These are phyloP conservation scores for Paspalum notatum DNA, from an alignment of 176 grass and related monocot species.

Conservation along the genomic window DNA sequence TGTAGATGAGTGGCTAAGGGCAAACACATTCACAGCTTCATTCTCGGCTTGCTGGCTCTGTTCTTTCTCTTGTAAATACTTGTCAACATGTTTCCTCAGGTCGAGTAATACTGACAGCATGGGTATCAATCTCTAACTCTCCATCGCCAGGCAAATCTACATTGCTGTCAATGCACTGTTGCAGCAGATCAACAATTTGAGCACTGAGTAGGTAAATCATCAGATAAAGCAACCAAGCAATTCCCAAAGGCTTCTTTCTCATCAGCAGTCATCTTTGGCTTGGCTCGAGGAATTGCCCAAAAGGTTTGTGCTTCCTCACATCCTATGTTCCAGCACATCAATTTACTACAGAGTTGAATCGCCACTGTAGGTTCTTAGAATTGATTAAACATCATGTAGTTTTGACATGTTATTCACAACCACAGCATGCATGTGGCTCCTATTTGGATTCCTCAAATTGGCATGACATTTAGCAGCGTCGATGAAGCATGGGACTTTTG, in stretches of 20 bases:
- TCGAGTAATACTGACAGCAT: constrained; percentile 72
- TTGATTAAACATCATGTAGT: too few relatives aligned
- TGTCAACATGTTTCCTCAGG: constrained; percentile 75
- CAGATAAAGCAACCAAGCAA: constrained; percentile 47
- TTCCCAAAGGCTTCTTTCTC: constrained; percentile 67
- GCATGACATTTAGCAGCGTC: too few relatives aligned
- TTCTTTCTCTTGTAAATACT: constrained; percentile 58
- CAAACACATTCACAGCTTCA: constrained; percentile 72
- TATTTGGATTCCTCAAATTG: too few relatives aligned
- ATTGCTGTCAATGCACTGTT: constrained; percentile 48
- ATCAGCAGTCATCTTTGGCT: constrained; percentile 61
- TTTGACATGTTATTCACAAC: too few relatives aligned
- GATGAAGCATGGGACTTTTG: too few relatives aligned
- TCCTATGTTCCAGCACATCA: too few relatives aligned
- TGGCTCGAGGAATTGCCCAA: too few relatives aligned
- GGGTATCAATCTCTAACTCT: constrained; percentile 87
- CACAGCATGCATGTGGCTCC: too few relatives aligned
- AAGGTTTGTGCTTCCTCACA: too few relatives aligned
- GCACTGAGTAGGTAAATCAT: constrained; percentile 62
- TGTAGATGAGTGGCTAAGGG: constrained; percentile 69
- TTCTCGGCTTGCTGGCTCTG: constrained; percentile 50
- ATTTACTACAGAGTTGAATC: too few relatives aligned
- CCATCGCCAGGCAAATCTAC: constrained; percentile 54
- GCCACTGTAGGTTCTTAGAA: too few relatives aligned
- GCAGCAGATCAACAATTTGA: constrained; percentile 75